These are phyloP conservation scores for Lentinula aciculospora DNA, from an alignment of 768 basidiomycete genomes.

Conservation along the genomic window DNA sequence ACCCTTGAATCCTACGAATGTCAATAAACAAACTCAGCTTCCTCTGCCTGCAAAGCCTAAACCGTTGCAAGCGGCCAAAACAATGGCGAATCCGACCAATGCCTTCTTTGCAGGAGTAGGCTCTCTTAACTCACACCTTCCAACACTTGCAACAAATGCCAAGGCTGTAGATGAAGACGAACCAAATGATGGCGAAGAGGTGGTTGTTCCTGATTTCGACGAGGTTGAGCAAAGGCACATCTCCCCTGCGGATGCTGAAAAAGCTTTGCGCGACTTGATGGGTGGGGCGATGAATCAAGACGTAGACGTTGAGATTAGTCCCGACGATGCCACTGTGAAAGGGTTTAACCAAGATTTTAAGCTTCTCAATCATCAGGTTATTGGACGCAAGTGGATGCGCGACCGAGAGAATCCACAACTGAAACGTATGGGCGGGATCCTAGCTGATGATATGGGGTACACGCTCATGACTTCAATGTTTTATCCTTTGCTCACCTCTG, in stretches of 20 bases:
- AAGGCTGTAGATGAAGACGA: slow-evolving; percentile 8
- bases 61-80: background rate
- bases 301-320: slow-evolving; percentile 49
- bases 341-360: slow-evolving; percentile 69
- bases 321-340: slow-evolving; percentile 64
- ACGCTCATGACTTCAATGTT: slow-evolving; percentile 11
- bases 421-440: slow-evolving; percentile 79
- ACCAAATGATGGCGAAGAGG: slow-evolving; percentile 22
- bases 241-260: slow-evolving; percentile 59
- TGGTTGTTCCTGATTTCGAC: slow-evolving; percentile 20
- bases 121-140: background rate
- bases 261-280: slow-evolving; percentile 72
- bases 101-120: background rate
- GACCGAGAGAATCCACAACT: slow-evolving; percentile 64
- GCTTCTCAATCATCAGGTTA: slow-evolving; percentile 83
- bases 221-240: slow-evolving; percentile 25
- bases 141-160: background rate
- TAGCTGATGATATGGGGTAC: slow-evolving; percentile 90
- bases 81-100: background rate
- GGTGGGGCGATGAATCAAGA: slow-evolving; percentile 60
- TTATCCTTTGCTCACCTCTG: background rate
- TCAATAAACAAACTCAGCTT: background rate
- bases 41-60: background rate
- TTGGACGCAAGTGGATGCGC: slow-evolving; percentile 84
- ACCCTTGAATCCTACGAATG: background rate